These are phyloP conservation scores for Withania somnifera DNA, from an alignment of 305 asterid genomes.

Conservation along the genomic window DNA sequence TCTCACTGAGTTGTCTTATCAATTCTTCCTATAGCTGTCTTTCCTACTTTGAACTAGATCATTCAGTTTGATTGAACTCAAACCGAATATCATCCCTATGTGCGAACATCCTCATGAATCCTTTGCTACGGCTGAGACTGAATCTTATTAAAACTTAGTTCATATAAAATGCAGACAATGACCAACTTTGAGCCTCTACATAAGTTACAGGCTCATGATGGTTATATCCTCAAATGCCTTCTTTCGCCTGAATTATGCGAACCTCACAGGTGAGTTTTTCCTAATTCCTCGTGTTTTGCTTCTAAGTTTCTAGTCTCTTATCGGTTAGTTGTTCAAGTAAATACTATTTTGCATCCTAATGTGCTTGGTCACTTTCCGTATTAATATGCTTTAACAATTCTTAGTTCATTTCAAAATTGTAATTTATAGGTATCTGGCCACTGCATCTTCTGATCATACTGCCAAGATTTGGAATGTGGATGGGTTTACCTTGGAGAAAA, in stretches of 20 bases:
- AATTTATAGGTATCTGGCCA: conserved; percentile 56
- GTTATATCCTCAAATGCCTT: conserved; percentile 87
- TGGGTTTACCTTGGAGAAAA: conserved; percentile 74
- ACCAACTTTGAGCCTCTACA: conserved; percentile 97
- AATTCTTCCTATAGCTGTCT: background rate
- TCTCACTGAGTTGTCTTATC: background rate
- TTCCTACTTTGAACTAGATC: background rate
- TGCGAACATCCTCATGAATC: background rate
- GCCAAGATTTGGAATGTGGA: conserved; percentile 87
- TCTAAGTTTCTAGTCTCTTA: background rate
- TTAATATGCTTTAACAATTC: background rate
- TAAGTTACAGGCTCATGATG: conserved; percentile 87
- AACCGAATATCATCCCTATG: background rate
- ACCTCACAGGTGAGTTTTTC: conserved; percentile 54
- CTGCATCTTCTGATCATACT: conserved; percentile 78
- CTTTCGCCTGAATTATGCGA: conserved; percentile 94
- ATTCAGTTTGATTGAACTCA: background rate
- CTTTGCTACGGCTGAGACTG: background rate
- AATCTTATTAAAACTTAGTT: background rate
- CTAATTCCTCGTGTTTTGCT: background rate
- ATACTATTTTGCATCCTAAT: background rate
- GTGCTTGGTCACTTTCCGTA: background rate
- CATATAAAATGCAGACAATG: conserved; percentile 60
- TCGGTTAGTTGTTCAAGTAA: background rate
- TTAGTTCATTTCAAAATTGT: background rate